Evolutionary conservation across 371 early-diverging fungal species (phyloP), one percentile per base, ranked within the genome.

Genomic region (Umbelopsis sp.): DNA sequence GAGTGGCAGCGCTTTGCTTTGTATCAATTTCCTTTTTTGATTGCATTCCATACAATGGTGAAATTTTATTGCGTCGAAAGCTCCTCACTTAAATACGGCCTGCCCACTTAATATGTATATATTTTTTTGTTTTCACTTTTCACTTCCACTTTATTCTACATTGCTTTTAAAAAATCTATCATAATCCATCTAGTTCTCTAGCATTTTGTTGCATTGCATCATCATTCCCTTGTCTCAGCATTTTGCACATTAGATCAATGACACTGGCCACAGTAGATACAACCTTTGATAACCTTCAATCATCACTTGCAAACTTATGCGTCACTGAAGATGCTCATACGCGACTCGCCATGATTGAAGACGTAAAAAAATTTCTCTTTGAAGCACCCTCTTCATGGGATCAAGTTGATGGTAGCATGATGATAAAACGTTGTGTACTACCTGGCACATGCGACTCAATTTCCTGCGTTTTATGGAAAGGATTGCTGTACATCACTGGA

Each of bases 401-500:
- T 35, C 57, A 57, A 57, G 29, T 57, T 3, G 57, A 57, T 16
- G 57, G 57, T 29, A 57, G 35, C 18, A 57, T 57, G 57, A 57
- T 57, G 57, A 12, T 57, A 4, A 57, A 57, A 16, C 25, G 57
- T 11, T 57, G 29, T n/a, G 14, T 57, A n/a, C 32, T 57, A 18
- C 57, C 35, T 57, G 57, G 57, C 14, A 91, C 91, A 45, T 95
- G 94, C 51, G 98, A 97, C 72, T 82, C 77, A 50, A 87, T 98
- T 69, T 92, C 96, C 1, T 98, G 98, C 74, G 91, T 97, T 9
- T 85, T 93, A 48, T 96, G 96, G 95, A 96, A 96, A 75, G 86
- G 90, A 71, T 86, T 90, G 44, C 97, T 93, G 74, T 91, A 95
- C 81, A 95, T 98, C 68, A 97, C 99, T 18, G 99, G 99, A 12